A percentile compares a stretch with the other conserved stretches of the same genome.
Conservation (phyloP, 2,329 filamentous ascomycete genomes). For the Hypoxylon sp. region DNA sequence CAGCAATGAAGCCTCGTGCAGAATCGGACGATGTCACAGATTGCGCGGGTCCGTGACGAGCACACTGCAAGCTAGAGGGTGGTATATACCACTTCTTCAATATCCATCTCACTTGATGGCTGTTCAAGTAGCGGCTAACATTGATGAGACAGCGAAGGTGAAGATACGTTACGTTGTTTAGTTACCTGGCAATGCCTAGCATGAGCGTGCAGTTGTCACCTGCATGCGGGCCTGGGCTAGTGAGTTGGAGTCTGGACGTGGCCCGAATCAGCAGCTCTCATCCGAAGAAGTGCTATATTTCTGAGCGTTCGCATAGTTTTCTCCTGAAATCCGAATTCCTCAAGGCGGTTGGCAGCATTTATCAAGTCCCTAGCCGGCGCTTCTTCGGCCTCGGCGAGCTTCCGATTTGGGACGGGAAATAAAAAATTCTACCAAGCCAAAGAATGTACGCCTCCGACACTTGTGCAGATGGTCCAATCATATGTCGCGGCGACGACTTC, state of each 20-base stretch:
- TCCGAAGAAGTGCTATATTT: slow-evolving; percentile 24
- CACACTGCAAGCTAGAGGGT: slow-evolving; percentile 22
- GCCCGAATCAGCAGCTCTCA: slow-evolving; percentile 41
- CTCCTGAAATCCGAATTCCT: slow-evolving; percentile 31
- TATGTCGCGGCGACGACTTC: slow-evolving; percentile 12
- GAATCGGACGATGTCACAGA: slow-evolving; percentile 19
- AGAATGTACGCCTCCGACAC: slow-evolving; percentile 23
- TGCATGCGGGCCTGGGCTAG: slow-evolving; percentile 27
- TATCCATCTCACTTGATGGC: slow-evolving; percentile 8
- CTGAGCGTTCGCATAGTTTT: slow-evolving; percentile 16
- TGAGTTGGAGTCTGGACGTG: slow-evolving; percentile 39
- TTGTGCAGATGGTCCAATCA: slow-evolving; percentile 38
- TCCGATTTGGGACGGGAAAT: slow-evolving; percentile 38
- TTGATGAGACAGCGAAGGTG: slow-evolving; percentile 23
- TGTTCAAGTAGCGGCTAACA: slow-evolving; percentile 2
- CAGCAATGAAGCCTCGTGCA: slow-evolving; percentile 4
- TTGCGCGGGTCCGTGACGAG: slow-evolving; percentile 12
- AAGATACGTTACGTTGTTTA: slow-evolving; percentile 44
- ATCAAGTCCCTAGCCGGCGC: slow-evolving; percentile 40
- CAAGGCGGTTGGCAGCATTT: slow-evolving; percentile 30
- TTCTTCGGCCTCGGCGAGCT: slow-evolving; percentile 42
- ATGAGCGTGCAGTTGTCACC: slow-evolving; percentile 37
- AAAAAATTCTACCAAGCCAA: slow-evolving; percentile 15
- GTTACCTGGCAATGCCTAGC: slow-evolving; percentile 20
- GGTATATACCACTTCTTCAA: slow-evolving; percentile 3